These are phyloP conservation scores for Euphorbia lathyris DNA, from an alignment of 345 rosid species.

Conservation along the genomic window DNA sequence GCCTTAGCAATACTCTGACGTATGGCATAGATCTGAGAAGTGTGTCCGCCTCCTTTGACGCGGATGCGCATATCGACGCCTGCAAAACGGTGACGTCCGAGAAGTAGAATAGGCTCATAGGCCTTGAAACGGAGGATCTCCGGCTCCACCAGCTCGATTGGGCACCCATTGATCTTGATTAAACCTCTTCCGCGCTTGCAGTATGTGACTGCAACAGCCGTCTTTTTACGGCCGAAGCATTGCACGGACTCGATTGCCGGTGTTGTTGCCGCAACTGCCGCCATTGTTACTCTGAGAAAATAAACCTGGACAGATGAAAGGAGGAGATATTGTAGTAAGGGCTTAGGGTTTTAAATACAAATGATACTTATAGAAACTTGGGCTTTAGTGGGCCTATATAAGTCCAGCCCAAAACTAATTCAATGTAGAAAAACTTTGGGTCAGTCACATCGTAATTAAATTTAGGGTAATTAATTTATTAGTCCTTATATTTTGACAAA, in stretches of 20 bases:
- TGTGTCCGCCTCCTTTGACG: slow-evolving; percentile 75
- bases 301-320: background rate
- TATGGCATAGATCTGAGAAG: slow-evolving; percentile 85
- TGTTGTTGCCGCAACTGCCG: slow-evolving; percentile 22
- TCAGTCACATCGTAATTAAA: no score
- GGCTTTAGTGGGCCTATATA: background rate
- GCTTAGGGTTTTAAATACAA: background rate
- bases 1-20: slow-evolving; percentile 93
- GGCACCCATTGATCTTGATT: slow-evolving; percentile 76
- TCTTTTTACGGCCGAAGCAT: slow-evolving; percentile 85
- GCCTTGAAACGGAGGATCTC: slow-evolving; percentile 91
- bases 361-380: background rate
- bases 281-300: slow-evolving; percentile 26
- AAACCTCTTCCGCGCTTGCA: slow-evolving; percentile 73
- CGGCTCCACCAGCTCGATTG: slow-evolving; percentile 74
- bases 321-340: background rate
- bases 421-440: no score
- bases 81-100: slow-evolving; percentile 70
- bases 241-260: slow-evolving; percentile 44
- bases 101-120: slow-evolving; percentile 64
- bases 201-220: slow-evolving; percentile 77
- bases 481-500: no score
- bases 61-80: slow-evolving; percentile 89
- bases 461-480: no score
- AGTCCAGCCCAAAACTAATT: no score